Percentiles rank a stretch among this genome's conserved stretches.
phyloP scores from a whole-genome alignment of 495 filamentous ascomycete species.

The Aspergillus nidulans region DNA sequence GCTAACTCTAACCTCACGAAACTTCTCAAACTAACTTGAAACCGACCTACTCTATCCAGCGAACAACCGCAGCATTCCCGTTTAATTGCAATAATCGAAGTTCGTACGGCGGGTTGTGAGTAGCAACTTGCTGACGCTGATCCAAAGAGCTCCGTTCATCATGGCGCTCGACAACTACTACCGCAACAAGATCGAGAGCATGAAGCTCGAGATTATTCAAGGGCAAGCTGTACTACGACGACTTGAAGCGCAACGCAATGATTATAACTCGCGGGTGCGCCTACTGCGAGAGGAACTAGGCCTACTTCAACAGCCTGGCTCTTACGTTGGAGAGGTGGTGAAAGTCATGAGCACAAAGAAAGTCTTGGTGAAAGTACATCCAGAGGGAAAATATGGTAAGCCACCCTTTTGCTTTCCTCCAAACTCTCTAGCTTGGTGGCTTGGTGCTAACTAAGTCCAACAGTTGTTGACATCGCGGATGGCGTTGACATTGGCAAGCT shows the following conservation, averaged over 20 bases:
- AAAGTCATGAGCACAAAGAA: conserved; percentile 99
- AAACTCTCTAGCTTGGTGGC: conserved; percentile 9
- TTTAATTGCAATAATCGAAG: not conserved
- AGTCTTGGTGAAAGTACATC: conserved; percentile 97
- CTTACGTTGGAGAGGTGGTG: conserved; percentile 97
- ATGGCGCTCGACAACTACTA: conserved; percentile 99
- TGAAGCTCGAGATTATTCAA: conserved; percentile 99
- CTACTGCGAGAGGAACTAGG: conserved; percentile 94
- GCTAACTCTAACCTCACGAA: not conserved
- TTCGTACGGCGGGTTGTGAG: not conserved
- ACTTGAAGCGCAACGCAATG: conserved; percentile 96
- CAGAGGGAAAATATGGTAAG: conserved; percentile 99
- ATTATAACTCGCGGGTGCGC: conserved; percentile 97
- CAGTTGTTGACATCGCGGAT: conserved; percentile 96
- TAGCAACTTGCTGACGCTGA: conserved; percentile 1
- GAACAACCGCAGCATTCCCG: not conserved
- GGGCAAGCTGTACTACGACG: conserved; percentile 91
- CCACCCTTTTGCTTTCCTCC: not conserved
- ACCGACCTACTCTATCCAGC: not conserved
- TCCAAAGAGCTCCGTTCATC: conserved; percentile 26
- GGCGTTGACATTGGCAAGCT: conserved; percentile 92
- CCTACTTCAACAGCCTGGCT: conserved; percentile 92
- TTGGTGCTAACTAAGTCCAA: conserved; percentile 1
- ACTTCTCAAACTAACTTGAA: not conserved
- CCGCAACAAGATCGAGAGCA: conserved; percentile 98